Evolutionary conservation across 768 basidiomycete species (phyloP).

Genomic region (Mycena albidolilacea): DNA sequence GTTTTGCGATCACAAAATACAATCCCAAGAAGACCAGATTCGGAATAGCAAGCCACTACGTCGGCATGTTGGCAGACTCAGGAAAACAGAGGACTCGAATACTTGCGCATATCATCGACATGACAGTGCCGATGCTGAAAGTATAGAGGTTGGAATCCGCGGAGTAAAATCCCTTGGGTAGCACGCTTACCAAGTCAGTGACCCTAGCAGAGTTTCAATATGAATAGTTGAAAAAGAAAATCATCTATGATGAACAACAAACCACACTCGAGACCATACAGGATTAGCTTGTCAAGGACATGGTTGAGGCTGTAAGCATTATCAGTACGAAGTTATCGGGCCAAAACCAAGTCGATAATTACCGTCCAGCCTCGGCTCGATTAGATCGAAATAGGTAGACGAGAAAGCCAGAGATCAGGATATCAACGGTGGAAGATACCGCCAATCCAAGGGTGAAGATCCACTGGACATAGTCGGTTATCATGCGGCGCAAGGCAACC

Average conservation of each 20-base stretch:
- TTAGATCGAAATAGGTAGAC: constrained; percentile 52
- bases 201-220: constrained; percentile 8
- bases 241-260: background rate
- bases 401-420: constrained; percentile 55
- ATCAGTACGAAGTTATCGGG: background rate
- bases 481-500: background rate
- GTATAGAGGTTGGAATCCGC: background rate
- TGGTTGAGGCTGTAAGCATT: constrained; percentile 50
- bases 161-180: background rate
- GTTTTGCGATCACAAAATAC: constrained; percentile 68
- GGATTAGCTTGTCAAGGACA: constrained; percentile 52
- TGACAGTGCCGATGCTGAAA: constrained; percentile 53
- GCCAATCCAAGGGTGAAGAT: constrained; percentile 60
- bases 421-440: constrained; percentile 57
- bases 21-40: constrained; percentile 66
- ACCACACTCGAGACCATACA: constrained; percentile 60
- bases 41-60: constrained; percentile 64
- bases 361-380: constrained; percentile 50
- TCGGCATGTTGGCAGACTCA: background rate
- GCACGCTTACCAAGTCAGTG: constrained; percentile 54
- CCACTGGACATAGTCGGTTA: constrained; percentile 52
- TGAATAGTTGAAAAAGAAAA: background rate
- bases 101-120: constrained; percentile 56
- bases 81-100: background rate
- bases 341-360: constrained; percentile 2